Conservation (phyloP, 257 asterid species). For the Rehmannia glutinosa region DNA sequence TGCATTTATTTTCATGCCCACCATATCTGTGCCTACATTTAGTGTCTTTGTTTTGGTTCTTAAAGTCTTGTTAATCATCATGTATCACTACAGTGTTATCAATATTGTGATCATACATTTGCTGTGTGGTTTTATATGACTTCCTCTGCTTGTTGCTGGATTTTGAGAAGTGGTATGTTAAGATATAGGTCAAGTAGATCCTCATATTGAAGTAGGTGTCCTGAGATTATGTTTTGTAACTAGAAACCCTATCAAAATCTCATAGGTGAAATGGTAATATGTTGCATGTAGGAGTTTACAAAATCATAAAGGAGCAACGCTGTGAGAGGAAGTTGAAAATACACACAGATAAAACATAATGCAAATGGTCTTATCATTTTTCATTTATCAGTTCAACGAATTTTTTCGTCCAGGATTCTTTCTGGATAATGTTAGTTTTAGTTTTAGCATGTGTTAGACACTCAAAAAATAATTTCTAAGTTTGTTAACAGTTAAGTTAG, state of each 20-base stretch:
- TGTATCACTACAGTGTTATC: background rate
- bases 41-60: conserved; percentile 11
- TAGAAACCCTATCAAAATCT: conserved; percentile 1
- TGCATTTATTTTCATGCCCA: background rate
- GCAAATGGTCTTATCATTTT: background rate
- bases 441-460: background rate
- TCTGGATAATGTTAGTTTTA: background rate
- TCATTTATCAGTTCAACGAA: background rate
- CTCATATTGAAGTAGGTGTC: conserved; percentile 4
- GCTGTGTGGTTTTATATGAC: background rate
- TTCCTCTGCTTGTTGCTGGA: conserved; percentile 3
- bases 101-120: background rate
- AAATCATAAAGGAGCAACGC: background rate
- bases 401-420: background rate
- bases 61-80: conserved; percentile 10
- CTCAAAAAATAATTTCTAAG: too few species aligned
- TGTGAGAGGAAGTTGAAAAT: background rate
- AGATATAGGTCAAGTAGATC: conserved; percentile 1
- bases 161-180: background rate
- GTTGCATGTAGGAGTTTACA: background rate
- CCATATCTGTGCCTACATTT: background rate
- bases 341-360: background rate
- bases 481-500: too few species aligned
- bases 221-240: conserved; percentile 1
- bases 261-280: background rate